Conservation (phyloP, 306 rosid species). For the Dryas alaskensis region DNA sequence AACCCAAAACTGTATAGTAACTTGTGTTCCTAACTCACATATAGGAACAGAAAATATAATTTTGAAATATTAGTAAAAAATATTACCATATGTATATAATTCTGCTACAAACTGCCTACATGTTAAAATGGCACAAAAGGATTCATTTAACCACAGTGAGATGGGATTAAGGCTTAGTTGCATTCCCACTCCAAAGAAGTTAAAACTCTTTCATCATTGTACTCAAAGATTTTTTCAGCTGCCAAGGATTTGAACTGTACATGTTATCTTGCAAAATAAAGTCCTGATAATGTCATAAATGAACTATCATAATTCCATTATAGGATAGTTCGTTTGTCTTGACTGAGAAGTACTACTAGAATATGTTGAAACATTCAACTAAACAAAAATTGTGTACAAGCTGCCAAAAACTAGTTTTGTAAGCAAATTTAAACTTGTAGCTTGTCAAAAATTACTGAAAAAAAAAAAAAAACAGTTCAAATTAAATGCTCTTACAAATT, state of each 20-base stretch:
- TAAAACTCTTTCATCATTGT: conserved; percentile 3
- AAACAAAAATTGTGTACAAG: not conserved
- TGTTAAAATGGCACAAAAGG: not conserved
- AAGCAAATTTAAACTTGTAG: not conserved
- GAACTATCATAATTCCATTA: conserved; percentile 17
- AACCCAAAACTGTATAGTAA: not conserved
- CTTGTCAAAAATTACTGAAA: not conserved
- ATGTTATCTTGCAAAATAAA: not conserved
- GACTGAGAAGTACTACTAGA: conserved; percentile 18
- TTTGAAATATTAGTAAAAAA: too few relatives aligned
- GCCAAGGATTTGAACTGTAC: conserved; percentile 1
- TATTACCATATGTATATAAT: too few relatives aligned
- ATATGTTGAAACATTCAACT: not conserved
- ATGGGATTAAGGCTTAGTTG: not conserved
- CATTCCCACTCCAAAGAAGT: not conserved
- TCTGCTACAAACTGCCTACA: too few relatives aligned
- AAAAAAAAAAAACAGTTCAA: not conserved
- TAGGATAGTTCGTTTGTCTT: conserved; percentile 31
- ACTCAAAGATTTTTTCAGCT: not conserved
- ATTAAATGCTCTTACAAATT: too few relatives aligned
- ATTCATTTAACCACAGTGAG: not conserved
- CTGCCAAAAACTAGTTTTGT: not conserved
- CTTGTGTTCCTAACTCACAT: not conserved
- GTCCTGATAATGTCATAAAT: conserved; percentile 1
- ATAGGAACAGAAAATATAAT: not conserved